Percentiles rank a stretch among this genome's conserved stretches.
Conservation (phyloP, 2,329 filamentous ascomycete species). For the Aspergillus ochraceoroseus region DNA sequence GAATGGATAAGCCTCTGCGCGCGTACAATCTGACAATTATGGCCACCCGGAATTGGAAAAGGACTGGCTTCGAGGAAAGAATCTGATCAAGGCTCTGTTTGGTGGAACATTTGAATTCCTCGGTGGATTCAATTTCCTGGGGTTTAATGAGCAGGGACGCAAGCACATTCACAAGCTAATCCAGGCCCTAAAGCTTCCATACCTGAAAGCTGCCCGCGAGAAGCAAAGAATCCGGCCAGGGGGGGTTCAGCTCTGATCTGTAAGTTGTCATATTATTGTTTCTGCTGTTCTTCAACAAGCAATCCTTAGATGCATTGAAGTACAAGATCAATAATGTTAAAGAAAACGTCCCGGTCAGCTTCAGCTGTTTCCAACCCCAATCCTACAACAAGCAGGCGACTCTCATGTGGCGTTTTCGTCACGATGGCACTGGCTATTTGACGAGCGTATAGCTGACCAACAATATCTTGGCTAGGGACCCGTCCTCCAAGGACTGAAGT, state of each 20-base stretch:
- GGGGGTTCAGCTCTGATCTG: conserved; percentile 13
- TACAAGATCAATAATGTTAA: conserved; percentile 42
- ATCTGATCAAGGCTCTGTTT: conserved; percentile 16
- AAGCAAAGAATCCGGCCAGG: conserved; percentile 11
- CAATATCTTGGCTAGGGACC: conserved; percentile 68
- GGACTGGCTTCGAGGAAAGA: conserved; percentile 16
- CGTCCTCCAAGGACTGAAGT: conserved; percentile 83
- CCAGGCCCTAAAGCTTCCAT: conserved; percentile 5
- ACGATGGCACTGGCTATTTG: conserved; percentile 80
- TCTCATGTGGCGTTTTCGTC: conserved; percentile 62
- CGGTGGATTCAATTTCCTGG: conserved; percentile 14
- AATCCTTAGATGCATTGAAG: conserved; percentile 38
- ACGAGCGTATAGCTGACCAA: conserved; percentile 83
- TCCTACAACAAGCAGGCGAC: conserved; percentile 55
- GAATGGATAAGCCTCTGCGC: conserved; percentile 10
- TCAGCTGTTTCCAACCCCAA: conserved; percentile 51
- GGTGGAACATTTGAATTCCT: conserved; percentile 17
- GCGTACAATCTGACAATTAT: conserved; percentile 16
- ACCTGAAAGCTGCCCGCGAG: conserved; percentile 10
- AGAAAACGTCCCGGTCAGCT: conserved; percentile 41
- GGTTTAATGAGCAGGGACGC: conserved; percentile 17
- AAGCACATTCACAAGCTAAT: conserved; percentile 6
- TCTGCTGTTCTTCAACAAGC: not conserved
- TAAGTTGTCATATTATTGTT: conserved; percentile 7
- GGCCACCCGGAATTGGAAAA: conserved; percentile 19